Evolutionary conservation across 768 basidiomycete species (phyloP), one percentile per base, ranked within the genome.

Genomic region (Trametes coccinea): DNA sequence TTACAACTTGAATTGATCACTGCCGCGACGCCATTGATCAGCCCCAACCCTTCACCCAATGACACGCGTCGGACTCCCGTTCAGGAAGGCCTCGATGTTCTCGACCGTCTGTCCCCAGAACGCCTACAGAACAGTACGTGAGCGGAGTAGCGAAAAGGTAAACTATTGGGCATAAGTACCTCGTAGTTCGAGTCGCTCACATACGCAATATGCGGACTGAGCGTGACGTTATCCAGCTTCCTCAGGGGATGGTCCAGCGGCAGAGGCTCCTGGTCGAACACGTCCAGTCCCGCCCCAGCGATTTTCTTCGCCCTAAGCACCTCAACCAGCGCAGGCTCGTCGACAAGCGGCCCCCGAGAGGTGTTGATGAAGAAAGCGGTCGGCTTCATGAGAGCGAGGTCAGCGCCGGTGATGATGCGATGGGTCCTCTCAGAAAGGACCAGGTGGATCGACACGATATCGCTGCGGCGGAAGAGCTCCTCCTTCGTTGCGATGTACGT

Each of bases 361-460:
- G 88, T 87, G 67, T 89, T 91, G 68, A 89, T 79, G 56, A 89
- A 75, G 66, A 85, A 78, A 0, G 86, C 80, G 2, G 82, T 77
- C 0, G 79, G 73, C 67, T 86, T 86, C 81, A 91, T 79, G n/a
- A 74, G 65, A 1, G 69, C 75, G 16, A 88, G 72, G 55, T 87
- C 83, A 5, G 72, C 62, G 5, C 73, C 75, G 3, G 74, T 77
- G 50, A 88, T 73, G 31, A 88, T 74, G 17, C 80, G 78, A 3
- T 72, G 73, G 0, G 86, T 86, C 27, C 75, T 69, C 2, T 79
- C 77, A 0, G 84, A 81, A 31, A 84, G 75, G 8, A 88, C 82
- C 49, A 88, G 71, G 48, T 89, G 87, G 6, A 89, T 68, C 0
- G 85, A 86, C 2, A 88, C 77, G 53, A 89, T 73, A 67, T 89